phyloP scores from a whole-genome alignment of 768 basidiomycete genomes.

The Phaeotremella fagi region DNA sequence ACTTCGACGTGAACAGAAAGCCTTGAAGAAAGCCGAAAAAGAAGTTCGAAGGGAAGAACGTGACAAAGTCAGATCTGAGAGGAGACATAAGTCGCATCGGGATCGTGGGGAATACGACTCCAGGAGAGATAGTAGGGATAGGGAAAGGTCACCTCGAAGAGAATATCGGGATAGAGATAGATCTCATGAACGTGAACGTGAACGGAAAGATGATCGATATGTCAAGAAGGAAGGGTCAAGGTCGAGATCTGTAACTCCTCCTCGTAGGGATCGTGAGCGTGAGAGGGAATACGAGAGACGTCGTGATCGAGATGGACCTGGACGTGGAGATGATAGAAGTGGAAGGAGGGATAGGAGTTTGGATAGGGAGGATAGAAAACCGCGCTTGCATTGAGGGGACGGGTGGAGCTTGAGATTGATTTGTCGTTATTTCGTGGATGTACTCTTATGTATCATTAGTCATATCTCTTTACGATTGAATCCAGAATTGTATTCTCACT shows the following conservation, averaged over 20 bases:
- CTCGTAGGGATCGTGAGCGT: neutral
- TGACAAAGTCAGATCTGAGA: constrained; percentile 21
- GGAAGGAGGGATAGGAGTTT: no score
- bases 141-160: constrained; percentile 4
- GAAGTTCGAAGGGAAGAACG: constrained; percentile 33
- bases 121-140: constrained; percentile 10
- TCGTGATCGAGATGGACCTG: neutral
- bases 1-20: constrained; percentile 40
- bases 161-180: neutral
- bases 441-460: neutral
- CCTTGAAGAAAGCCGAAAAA: constrained; percentile 34
- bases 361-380: no score
- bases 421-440: neutral
- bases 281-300: neutral
- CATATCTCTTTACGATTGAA: neutral
- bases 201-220: neutral
- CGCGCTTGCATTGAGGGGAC: neutral
- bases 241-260: constrained; percentile 11
- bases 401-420: no score
- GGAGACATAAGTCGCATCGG: constrained; percentile 10
- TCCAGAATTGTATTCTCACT: neutral
- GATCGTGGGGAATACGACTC: constrained; percentile 7
- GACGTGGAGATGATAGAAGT: no score
- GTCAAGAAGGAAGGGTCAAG: constrained; percentile 1
- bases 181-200: constrained; percentile 3